phyloP scores from a whole-genome alignment of 78 protist genomes.

The slime mould (Dictyostelium discoideum) region dicty_2.7 NC_007090.3:837001-837500 shows the following conservation, averaged over 20 bases:
- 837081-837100: too few relatives aligned
- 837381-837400: background rate
- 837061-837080: background rate
- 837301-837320: constrained; percentile 17
- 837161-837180: background rate
- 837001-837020: too few relatives aligned
- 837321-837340: constrained; percentile 70
- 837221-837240: constrained; percentile 31
- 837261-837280: constrained; percentile 47
- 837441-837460: constrained; percentile 36
- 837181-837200: too few relatives aligned
- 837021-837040: background rate
- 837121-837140: too few relatives aligned
- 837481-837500: background rate
- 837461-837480: constrained; percentile 48
- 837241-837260: constrained; percentile 38
- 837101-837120: too few relatives aligned
- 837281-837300: background rate
- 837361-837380: too few relatives aligned
- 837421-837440: constrained; percentile 53
- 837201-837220: too few relatives aligned
- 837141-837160: background rate
- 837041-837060: background rate
- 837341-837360: background rate
- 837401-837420: constrained; percentile 4